Evolutionary conservation across 257 asterid genomes (phyloP).

Genomic region (Cynanchum wilfordii): DNA sequence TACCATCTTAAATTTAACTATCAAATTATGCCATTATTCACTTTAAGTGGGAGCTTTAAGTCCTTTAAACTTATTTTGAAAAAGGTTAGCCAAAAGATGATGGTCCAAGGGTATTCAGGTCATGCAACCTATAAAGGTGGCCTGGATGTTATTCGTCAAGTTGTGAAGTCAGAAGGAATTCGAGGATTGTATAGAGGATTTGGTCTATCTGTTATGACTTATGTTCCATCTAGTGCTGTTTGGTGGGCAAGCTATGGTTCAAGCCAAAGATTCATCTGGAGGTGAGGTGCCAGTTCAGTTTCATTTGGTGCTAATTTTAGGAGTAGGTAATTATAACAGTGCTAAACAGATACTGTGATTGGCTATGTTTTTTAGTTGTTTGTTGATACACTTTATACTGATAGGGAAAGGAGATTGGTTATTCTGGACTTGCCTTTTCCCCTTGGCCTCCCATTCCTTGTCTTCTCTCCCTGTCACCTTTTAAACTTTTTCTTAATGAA

Average conservation of each 20-base stretch:
- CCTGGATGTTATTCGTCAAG: slow-evolving; percentile 81
- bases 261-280: slow-evolving; percentile 93
- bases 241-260: slow-evolving; percentile 99
- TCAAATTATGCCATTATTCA: slow-evolving; percentile 4
- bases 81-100: slow-evolving; percentile 88
- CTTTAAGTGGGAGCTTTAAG: slow-evolving; percentile 9
- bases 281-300: slow-evolving; percentile 33
- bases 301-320: slow-evolving; percentile 7
- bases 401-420: too few relatives aligned
- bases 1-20: neutral
- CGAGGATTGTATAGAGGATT: slow-evolving; percentile 95
- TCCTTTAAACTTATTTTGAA: slow-evolving; percentile 25
- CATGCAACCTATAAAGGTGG: slow-evolving; percentile 74
- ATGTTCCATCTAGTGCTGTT: slow-evolving; percentile 96
- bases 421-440: neutral
- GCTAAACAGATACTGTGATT: neutral
- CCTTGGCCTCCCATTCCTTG: neutral
- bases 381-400: too few relatives aligned
- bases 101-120: slow-evolving; percentile 90
- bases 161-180: slow-evolving; percentile 77
- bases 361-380: neutral
- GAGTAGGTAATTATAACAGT: neutral
- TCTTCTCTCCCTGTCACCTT: neutral
- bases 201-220: slow-evolving; percentile 86
- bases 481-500: too few relatives aligned